phyloP scores from a whole-genome alignment of 2,329 filamentous ascomycete genomes.

The Phialocephala sp. region DNA sequence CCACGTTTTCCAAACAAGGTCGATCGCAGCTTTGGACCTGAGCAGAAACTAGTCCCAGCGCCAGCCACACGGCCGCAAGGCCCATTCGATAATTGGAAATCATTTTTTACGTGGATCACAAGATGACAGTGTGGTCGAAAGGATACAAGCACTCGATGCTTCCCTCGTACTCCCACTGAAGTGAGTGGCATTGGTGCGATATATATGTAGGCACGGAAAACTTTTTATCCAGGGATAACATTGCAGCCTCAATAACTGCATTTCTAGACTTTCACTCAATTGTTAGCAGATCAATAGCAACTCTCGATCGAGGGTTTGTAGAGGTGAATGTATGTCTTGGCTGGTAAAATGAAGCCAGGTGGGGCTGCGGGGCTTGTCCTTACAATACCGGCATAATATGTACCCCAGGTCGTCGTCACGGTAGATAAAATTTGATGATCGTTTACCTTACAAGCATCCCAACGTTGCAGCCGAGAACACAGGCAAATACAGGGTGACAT shows the following conservation, averaged over 20 bases:
- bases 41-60: neutral
- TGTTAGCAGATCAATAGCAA: no score
- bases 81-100: neutral
- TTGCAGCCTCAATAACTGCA: no score
- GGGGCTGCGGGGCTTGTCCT: neutral
- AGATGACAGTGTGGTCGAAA: neutral
- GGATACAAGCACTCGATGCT: no score
- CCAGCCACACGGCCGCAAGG: neutral
- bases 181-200: neutral
- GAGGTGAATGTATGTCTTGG: neutral
- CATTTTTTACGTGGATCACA: neutral
- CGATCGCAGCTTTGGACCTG: constrained; percentile 7
- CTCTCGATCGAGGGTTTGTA: neutral
- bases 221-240: neutral
- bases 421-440: neutral
- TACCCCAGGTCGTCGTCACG: neutral
- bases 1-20: constrained; percentile 6
- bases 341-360: neutral
- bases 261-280: no score
- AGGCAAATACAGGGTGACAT: neutral
- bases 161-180: neutral
- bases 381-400: neutral
- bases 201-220: neutral
- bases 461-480: neutral
- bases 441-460: neutral